Percentiles rank a stretch among this genome's conserved stretches.
Conservation (phyloP, 306 rosid genomes). For the Lagenaria siceraria region DNA sequence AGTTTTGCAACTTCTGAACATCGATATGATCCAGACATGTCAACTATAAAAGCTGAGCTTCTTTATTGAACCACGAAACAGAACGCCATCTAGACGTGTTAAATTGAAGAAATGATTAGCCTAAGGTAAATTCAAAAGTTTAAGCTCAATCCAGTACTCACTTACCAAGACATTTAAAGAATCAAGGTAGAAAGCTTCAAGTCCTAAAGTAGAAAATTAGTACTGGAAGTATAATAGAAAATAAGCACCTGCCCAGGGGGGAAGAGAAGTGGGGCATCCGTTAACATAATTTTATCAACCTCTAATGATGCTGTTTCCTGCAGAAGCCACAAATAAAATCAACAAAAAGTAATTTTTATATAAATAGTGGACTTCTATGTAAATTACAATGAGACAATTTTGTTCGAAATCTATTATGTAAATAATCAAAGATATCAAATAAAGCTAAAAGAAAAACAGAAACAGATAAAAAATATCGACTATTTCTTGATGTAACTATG, state of each 20-base stretch:
- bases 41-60: not conserved
- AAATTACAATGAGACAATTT: not conserved
- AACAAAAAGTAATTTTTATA: conserved; percentile 4
- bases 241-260: conserved; percentile 84
- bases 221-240: not conserved
- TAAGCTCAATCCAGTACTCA: not conserved
- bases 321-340: conserved; percentile 26
- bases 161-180: not conserved
- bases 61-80: not conserved
- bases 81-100: not conserved
- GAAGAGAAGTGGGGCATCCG: conserved; percentile 88
- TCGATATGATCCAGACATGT: not conserved
- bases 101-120: not conserved
- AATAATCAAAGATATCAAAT: not conserved
- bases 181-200: not conserved
- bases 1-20: not conserved
- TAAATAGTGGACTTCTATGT: not conserved
- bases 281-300: conserved; percentile 88
- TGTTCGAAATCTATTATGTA: not conserved
- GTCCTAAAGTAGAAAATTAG: not conserved
- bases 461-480: not conserved
- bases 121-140: not conserved
- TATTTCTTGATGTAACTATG: not conserved
- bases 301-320: conserved; percentile 45
- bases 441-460: not conserved